Evolutionary conservation across 2,329 filamentous ascomycete genomes (phyloP), one percentile per base, ranked within the genome.

Genomic region (Ophiostoma piceae): DNA sequence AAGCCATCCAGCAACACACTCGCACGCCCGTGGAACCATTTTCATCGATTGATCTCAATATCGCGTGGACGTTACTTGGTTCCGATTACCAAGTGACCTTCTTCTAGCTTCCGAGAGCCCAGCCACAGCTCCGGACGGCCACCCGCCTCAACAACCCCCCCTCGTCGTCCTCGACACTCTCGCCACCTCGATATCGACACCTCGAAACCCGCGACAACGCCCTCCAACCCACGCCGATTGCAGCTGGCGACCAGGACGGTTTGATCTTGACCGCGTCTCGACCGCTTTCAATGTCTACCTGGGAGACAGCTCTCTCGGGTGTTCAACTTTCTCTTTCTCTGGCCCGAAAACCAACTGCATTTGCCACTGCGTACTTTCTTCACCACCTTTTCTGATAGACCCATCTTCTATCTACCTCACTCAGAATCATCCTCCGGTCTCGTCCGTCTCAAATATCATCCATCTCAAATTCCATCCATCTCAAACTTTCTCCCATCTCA

Each of bases 271-370:
- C 12, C 57, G 26, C 12, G 39, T 22, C 19, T 35, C 35, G 62
- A 41, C 62, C 35, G 22, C 62, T 65, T 65, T 65, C 62, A 65
- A 65, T 65, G 62, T 65, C 62, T 65, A 35, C 62, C 62, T 65
- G 62, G 35, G 62, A 39, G 62, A 37, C 62, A 14, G 8, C 19
- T 65, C 62, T 65, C 35, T 65, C 62, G 39, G 62, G 62, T 65
- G 62, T 22, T 22, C 62, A 35, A 65, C 62, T 65, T 65, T 65
- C 35, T 65, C 11, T 35, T 22, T 65, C 12, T 39, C 19, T 14
- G 32, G 62, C 32, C 19, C 62, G 62, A 65, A n/a, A 65, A 65
- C 35, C 57, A 22, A 22, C 62, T 0, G 6, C 62, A 12, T 22
- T 26, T n/a, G 35, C 62, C 62, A 65, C n/a, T 39, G n/a, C 35